Conservation (phyloP, 768 basidiomycete species). For the Chalciporus chontae region DNA sequence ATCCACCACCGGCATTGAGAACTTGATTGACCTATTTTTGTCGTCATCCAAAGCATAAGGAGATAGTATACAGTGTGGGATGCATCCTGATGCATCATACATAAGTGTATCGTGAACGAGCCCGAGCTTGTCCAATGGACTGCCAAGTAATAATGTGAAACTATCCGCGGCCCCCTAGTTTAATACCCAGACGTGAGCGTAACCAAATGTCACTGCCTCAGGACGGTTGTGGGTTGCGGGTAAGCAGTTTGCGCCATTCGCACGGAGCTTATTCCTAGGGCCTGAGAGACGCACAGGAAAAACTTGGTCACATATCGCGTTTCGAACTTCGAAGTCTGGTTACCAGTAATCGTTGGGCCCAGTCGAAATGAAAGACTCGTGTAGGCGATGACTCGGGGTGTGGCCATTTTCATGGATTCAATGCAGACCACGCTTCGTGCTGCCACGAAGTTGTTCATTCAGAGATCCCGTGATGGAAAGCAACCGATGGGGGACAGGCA, state of each 20-base stretch:
- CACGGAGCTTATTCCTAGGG: neutral
- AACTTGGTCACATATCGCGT: neutral
- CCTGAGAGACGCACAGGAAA: neutral
- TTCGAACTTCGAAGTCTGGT: neutral
- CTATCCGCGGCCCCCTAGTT: too few species aligned
- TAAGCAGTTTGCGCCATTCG: constrained; percentile 23
- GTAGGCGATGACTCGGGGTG: neutral
- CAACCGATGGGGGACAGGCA: constrained; percentile 2
- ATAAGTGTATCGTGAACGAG: too few species aligned
- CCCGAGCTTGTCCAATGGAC: too few species aligned
- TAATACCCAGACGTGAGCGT: too few species aligned
- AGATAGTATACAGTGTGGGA: too few species aligned
- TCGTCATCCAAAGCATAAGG: too few species aligned
- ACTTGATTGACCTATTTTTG: neutral
- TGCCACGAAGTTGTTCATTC: constrained; percentile 7
- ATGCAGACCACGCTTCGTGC: too few species aligned
- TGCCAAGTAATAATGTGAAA: too few species aligned
- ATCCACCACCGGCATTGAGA: neutral
- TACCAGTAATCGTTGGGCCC: neutral
- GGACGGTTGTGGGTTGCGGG: constrained; percentile 17
- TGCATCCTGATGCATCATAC: too few species aligned
- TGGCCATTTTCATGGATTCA: too few species aligned
- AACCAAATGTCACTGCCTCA: too few species aligned
- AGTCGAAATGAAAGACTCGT: neutral
- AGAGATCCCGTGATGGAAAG: constrained; percentile 8